Evolutionary conservation across 208 protist genomes (phyloP).

Genomic region (Trypanosoma brucei): DNA sequence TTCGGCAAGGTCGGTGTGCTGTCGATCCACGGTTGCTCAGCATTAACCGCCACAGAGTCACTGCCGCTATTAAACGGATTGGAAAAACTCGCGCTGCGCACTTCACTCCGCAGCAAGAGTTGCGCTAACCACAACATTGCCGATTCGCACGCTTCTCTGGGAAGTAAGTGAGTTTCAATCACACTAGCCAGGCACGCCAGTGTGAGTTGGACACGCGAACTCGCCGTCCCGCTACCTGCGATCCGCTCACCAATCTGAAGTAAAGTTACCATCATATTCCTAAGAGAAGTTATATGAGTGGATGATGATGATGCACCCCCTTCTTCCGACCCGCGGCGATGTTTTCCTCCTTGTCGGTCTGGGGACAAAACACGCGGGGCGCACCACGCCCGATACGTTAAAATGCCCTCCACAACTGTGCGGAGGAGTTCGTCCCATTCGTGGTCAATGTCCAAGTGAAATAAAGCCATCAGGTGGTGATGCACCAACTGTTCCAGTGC

Average conservation of each 20-base stretch:
- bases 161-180: conserved; percentile 4
- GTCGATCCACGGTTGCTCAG: conserved; percentile 29
- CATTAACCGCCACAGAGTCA: not conserved
- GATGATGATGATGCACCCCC: not conserved
- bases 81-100: conserved; percentile 11
- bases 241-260: conserved; percentile 28
- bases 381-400: conserved; percentile 51
- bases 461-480: conserved; percentile 30
- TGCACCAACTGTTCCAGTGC: conserved; percentile 31
- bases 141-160: conserved; percentile 1
- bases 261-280: conserved; percentile 8
- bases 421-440: conserved; percentile 81
- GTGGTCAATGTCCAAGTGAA: conserved; percentile 51
- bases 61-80: conserved; percentile 13
- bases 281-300: not conserved
- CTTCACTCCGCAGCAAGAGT: conserved; percentile 8
- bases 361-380: no score
- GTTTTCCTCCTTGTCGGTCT: conserved; percentile 1
- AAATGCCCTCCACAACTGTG: conserved; percentile 47
- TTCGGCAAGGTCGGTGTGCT: conserved; percentile 44
- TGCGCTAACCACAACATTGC: conserved; percentile 11
- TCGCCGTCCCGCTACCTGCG: conserved; percentile 6
- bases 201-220: conserved; percentile 23
- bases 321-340: not conserved
- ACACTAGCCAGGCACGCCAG: conserved; percentile 23